These are phyloP conservation scores for Scortechinia acanthostroma DNA, from an alignment of 2,329 filamentous ascomycete genomes.

Conservation along the genomic window DNA sequence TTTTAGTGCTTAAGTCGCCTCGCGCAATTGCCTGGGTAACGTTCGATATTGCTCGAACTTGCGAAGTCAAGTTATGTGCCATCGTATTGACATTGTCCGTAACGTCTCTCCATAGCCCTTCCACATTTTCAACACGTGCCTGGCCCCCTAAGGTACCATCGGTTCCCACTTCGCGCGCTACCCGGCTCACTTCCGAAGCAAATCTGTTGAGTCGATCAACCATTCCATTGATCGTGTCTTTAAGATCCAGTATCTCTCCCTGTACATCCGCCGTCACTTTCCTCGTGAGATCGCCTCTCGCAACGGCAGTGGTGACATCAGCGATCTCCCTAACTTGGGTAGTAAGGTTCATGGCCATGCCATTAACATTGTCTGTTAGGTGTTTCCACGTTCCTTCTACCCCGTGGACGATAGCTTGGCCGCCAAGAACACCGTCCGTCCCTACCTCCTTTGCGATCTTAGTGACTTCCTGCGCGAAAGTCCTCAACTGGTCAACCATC, in stretches of 20 bases:
- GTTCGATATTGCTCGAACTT: conserved; percentile 28
- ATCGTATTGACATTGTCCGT: conserved; percentile 83
- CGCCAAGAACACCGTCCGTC: conserved; percentile 86
- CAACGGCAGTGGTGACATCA: conserved; percentile 90
- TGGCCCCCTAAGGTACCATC: conserved; percentile 91
- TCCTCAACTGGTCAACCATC: conserved; percentile 96
- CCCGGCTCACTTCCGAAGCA: conserved; percentile 90
- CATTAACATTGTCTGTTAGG: conserved; percentile 90
- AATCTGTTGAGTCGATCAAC: conserved; percentile 94
- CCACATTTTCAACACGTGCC: conserved; percentile 86
- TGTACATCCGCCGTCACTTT: conserved; percentile 92
- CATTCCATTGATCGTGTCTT: conserved; percentile 98
- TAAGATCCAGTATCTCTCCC: conserved; percentile 89
- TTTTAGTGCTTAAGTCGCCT: conserved; percentile 59
- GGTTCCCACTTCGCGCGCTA: conserved; percentile 91
- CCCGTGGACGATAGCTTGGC: conserved; percentile 90
- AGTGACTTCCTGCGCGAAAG: conserved; percentile 94
- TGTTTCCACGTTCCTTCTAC: conserved; percentile 97
- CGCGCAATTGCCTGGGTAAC: conserved; percentile 16
- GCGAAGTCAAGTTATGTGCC: conserved; percentile 61
- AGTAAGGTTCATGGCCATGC: conserved; percentile 96
- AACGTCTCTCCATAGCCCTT: conserved; percentile 96
- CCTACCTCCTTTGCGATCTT: conserved; percentile 94
- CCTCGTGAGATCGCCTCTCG: conserved; percentile 85
- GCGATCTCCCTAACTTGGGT: conserved; percentile 97